Percentiles rank a stretch among this genome's conserved stretches.
Conservation (phyloP, 2,329 filamentous ascomycete genomes). For the Ascochyta rabiei region DNA sequence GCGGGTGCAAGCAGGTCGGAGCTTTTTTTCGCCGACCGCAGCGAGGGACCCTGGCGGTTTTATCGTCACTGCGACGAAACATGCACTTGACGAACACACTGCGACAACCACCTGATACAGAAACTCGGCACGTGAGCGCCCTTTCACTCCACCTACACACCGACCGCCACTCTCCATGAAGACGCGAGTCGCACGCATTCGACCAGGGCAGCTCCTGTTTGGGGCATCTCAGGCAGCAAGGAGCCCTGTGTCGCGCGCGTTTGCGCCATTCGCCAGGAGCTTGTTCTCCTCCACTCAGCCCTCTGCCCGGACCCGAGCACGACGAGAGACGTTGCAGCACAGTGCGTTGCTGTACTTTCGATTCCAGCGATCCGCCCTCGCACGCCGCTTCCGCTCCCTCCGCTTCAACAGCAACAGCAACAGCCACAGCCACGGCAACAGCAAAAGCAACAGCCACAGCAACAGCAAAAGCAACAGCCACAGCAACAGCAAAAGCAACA, state of each 20-base stretch:
- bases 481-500: too few species aligned
- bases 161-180: conserved; percentile 27
- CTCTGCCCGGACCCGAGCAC: conserved; percentile 12
- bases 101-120: conserved; percentile 10
- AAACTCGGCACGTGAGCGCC: conserved; percentile 2
- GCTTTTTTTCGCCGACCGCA: conserved; percentile 12
- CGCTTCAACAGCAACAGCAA: conserved; percentile 50
- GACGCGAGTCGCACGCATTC: conserved; percentile 30
- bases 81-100: conserved; percentile 1
- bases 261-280: conserved; percentile 24
- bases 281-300: conserved; percentile 36
- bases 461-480: too few species aligned
- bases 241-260: conserved; percentile 13
- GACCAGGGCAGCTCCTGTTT: conserved; percentile 33
- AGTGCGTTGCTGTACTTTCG: conserved; percentile 24
- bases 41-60: conserved; percentile 15
- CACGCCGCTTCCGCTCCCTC: conserved; percentile 38
- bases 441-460: too few species aligned
- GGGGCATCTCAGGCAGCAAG: conserved; percentile 13
- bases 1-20: conserved; percentile 6
- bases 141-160: neutral
- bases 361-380: conserved; percentile 26
- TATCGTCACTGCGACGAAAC: conserved; percentile 17
- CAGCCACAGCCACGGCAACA: too few species aligned
- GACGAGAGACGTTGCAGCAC: conserved; percentile 18